Evolutionary conservation across 1,284 basidiomycete genomes (phyloP).

Genomic region (Austroboletus niveus): DNA sequence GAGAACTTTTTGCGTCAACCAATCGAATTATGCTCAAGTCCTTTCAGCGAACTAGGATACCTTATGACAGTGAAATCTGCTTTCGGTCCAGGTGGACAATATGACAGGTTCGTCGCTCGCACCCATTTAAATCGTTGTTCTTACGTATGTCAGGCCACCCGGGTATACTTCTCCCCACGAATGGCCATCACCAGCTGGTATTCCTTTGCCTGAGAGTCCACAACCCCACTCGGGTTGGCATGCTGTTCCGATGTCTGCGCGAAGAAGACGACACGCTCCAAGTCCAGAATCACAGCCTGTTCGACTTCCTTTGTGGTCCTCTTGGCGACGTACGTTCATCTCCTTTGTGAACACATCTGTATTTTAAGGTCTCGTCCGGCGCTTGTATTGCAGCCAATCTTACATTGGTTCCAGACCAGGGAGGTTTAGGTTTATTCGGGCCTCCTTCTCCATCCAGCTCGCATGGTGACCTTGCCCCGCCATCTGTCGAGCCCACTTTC

Average conservation of each 20-base stretch:
- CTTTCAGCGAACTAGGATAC: conserved; percentile 58
- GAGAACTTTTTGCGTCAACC: conserved; percentile 28
- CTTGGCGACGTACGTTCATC: conserved; percentile 60
- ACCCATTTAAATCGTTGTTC: not conserved
- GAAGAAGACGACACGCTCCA: conserved; percentile 36
- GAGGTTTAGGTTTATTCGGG: conserved; percentile 58
- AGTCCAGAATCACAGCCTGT: conserved; percentile 34
- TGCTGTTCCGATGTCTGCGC: conserved; percentile 34
- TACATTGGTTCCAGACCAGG: conserved; percentile 39
- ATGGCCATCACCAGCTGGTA: conserved; percentile 36
- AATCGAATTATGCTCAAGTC: not conserved
- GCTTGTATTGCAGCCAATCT: conserved; percentile 38
- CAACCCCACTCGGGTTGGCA: conserved; percentile 54
- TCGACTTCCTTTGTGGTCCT: conserved; percentile 49
- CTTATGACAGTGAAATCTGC: conserved; percentile 61
- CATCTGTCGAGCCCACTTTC: too few relatives aligned
- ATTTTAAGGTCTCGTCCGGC: not conserved
- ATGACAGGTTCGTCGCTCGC: conserved; percentile 50
- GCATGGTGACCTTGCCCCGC: not conserved
- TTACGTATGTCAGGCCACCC: conserved; percentile 38
- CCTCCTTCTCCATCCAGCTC: conserved; percentile 49
- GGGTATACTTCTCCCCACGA: conserved; percentile 36
- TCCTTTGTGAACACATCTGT: not conserved
- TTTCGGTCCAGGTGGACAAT: conserved; percentile 67
- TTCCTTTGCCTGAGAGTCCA: conserved; percentile 32